Evolutionary conservation across 768 basidiomycete species (phyloP), one percentile per base, ranked within the genome.

Genomic region (Auriscalpium microsporum): DNA sequence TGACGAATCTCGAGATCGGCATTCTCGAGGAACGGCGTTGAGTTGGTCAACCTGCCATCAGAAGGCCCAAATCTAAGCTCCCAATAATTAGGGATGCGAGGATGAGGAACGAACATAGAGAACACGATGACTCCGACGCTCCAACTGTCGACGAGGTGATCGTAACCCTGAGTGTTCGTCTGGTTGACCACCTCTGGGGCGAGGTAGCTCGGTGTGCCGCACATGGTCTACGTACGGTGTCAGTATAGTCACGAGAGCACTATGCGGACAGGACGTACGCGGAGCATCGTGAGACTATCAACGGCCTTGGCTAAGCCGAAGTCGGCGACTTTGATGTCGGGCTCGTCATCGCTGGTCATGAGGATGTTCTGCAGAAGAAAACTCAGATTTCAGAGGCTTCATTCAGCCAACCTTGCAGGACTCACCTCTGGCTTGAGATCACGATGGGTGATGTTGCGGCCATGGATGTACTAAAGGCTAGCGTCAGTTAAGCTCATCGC

Each of bases 221-320:
- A 97, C 88, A 94, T 91, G 0, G 94, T 95, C 82, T 89, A 63
- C 14, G 54, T 23, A 36, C 35, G 37, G 19, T 23, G 45, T 28
- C 38, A 17, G 11, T 44, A n/a, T 55, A 42, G 9, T 11, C 53
- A 57, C 17, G 62, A 33, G 53, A 21, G n/a, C 37, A 46, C 9
- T 48, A 14, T 3, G 46, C 6, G 11, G 17, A 45, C 17, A 28
- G 14, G 10, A 45, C 42, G 14, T 48, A 60, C 52, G 14, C 60
- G 60, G 54, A 51, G 16, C 11, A 40, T 40, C 50, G 88, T 91
- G 61, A 81, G 66, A 59, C 82, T 84, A 59, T 90, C 84, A 21
- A 90, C 83, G n/a, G 87, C 82, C 67, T 98, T 99, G 1, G 95
- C 94, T 8, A 97, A 80, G 4, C 95, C 95, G 66, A 96, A 99